Evolutionary conservation across 1,139 yeast species (phyloP).

Genomic region (Blastobotrys proliferans): DNA sequence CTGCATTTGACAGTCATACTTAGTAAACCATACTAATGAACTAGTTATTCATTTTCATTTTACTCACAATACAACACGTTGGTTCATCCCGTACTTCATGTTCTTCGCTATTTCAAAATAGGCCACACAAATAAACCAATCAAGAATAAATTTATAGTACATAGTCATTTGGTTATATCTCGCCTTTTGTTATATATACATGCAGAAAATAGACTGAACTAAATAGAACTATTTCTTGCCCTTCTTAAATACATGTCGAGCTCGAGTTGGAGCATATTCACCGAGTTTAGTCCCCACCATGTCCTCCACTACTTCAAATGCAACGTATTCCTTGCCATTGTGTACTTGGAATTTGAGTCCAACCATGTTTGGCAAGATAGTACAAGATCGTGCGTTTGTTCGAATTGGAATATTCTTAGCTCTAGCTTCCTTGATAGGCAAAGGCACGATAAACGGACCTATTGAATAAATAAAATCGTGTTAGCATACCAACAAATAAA

Average conservation of each 20-base stretch:
- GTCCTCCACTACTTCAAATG: slow-evolving; percentile 81
- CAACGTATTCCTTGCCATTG: slow-evolving; percentile 92
- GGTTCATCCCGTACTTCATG: too few species aligned
- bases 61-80: too few species aligned
- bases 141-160: neutral
- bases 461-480: too few species aligned
- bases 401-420: slow-evolving; percentile 80
- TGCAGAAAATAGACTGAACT: neutral
- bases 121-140: too few species aligned
- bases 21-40: too few species aligned
- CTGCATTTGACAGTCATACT: too few species aligned
- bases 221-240: slow-evolving; percentile 22
- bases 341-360: slow-evolving; percentile 93
- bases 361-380: slow-evolving; percentile 91
- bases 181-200: neutral
- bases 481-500: neutral
- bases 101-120: too few species aligned
- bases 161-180: neutral
- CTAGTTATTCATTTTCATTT: too few species aligned
- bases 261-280: slow-evolving; percentile 90
- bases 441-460: slow-evolving; percentile 92
- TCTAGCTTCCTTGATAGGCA: slow-evolving; percentile 83
- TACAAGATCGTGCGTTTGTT: slow-evolving; percentile 92
- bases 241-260: slow-evolving; percentile 78
- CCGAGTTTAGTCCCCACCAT: slow-evolving; percentile 98